Base-by-base conservation (phyloP, 1,139 yeast genomes). In the Suhomyces bolitotheri region DNA sequence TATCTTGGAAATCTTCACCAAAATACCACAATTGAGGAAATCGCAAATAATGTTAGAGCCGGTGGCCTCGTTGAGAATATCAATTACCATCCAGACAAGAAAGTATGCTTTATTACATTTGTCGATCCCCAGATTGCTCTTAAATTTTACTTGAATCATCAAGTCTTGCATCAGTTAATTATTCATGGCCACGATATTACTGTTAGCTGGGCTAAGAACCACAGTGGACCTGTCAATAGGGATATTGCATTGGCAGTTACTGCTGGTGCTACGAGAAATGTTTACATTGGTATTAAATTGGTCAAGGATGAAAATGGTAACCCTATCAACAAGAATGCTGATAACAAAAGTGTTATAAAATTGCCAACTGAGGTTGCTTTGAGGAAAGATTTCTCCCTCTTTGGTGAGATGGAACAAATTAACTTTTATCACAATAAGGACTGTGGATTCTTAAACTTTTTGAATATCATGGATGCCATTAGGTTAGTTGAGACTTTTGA, bases 241-340 rank as follows among this genome's bases (percentile, higher is more conserved):
- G 72, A 65, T 16, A 55, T 68, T 29, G 60, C 70, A 3, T 56
- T 65, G 36, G 76, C 76, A 0, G 76, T 71, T 1, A 62, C 73
- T 5, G 73, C 73, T 1, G 76, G 76, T 11, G 76, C 76, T 2
- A 67, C 74, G 13, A 60, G 76, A 50, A 71, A 71, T 45, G 73
- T 71, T 7, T 71, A 71, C 46, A 62, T 71, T 47, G 76, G 76
- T 3, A 54, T 70, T 31, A 50, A 47, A 27, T 25, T 40, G n/a
- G 22, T 35, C 10, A 40, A 39, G 24, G 43, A 37, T 29, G 35
- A 34, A 17, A 29, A 34, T 22, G 43, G 40, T 11, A 25, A 16
- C 13, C 28, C 36, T 4, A 16, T 31, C 24, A 32, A 14, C 12
- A 19, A 22, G 4, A 30, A 27, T 14, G 24, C 29, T 10, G 33